Evolutionary conservation across 1,139 yeast species (phyloP), one percentile per base, ranked within the genome.

Genomic region (Candida sanyaensis): DNA sequence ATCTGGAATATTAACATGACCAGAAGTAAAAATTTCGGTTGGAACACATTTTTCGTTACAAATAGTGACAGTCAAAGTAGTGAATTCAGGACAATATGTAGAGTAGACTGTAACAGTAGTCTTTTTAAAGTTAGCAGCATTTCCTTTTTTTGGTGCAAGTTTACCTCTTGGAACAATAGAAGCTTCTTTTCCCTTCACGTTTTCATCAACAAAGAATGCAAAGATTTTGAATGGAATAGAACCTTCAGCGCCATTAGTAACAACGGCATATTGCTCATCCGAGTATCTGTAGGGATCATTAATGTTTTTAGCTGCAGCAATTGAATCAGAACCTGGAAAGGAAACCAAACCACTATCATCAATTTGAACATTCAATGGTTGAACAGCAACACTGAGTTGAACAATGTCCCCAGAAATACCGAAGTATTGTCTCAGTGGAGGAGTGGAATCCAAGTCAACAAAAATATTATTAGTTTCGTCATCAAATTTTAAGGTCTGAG

Each of bases 401-500:
- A 51, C 37, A 37, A 54, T 45, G 36, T 45, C 39, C 26, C 48
- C 50, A 2, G 29, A 40, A 37, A 50, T 37, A 12, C 48, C 47
- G 23, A 54, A 51, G 11, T 24, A 34, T 41, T 41, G 44, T 41
- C 44, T 41, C 9, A 33, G 33, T 12, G 41, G 23, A 12, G 31
- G 41, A 24, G 13, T 9, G 5, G 32, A n/a, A 21, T 12, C 31
- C 32, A 37, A 37, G 4, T 37, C 41, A 27, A 11, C 23, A 7
- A 73, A 71, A 41, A 72, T 58, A 59, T 71, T 76, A 65, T 74
- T 69, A 56, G 77, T 63, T 48, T 76, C 85, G 41, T 85, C 85
- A 59, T 85, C 84, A 61, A 75, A 81, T 58, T 78, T 83, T 41
- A 56, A 44, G 23, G 46, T 42, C 42, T 48, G 48, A 26, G 27